Evolutionary conservation across 1,284 basidiomycete species (phyloP), one percentile per base, ranked within the genome.

Genomic region (Cryptococcus jaspeensis): DNA sequence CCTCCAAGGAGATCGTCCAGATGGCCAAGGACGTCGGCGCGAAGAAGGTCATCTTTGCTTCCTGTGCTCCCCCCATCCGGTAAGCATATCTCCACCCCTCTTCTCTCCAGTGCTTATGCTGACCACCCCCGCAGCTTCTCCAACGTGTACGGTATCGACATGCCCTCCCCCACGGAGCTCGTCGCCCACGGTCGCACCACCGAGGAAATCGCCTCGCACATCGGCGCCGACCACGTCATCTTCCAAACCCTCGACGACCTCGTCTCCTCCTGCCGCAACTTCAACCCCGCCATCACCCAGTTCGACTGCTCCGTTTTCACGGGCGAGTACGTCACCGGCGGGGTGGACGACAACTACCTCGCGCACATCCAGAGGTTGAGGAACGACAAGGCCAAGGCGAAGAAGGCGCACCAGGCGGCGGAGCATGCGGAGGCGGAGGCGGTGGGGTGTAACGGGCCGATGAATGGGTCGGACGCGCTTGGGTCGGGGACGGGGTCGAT

Each of bases 1-100:
- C 96, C 0, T 98, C 94, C 15, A 96, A 92, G 74, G 96, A 99
- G 78, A 99, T 99, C 66, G 86, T 99, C 44, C 94, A 98, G 77
- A 99, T 99, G 95, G 96, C 96, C 35, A 92, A 94, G 73, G 96
- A 99, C 70, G 96, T 97, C 7, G 96, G 96, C 16, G 95, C 96
- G n/a, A 92, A 89, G 78, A 91, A 90, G 67, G 92, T 99, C 68
- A 89, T 98, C 64, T 88, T 99, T 64, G 96, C 96, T 1, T 96
- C 92, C 53, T 99, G 95, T 70, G 92, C 96, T 15, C 96, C 96
- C 13, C 92, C 95, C 2, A 98, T 99, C 71, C 84, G 92, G 83
- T 89, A 61, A 52, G 66, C 50, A 16, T 22, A 13, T 15, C 22
- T 15, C 37, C 37, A 38, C 25, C 2, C 32, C 22, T 18, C 18